Evolutionary conservation across 176 grass and related monocot species (phyloP).

Genomic region (Bonia amplexicaulis): DNA sequence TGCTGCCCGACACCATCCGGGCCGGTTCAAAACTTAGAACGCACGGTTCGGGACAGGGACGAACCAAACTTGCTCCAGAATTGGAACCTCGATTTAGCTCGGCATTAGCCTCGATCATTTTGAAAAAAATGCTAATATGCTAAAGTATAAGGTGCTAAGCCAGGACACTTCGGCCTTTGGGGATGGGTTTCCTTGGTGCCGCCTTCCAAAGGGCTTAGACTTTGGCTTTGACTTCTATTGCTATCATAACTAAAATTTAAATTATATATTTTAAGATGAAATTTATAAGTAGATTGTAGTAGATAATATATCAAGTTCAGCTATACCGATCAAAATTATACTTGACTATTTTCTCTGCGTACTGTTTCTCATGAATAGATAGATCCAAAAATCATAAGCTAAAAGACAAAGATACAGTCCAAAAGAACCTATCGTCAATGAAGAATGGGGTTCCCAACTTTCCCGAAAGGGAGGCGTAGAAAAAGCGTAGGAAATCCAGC

Average conservation of each 20-base stretch:
- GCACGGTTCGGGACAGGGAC: neutral
- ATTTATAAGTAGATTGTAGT: no score
- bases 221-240: no score
- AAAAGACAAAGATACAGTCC: fast-evolving
- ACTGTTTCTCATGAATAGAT: no score
- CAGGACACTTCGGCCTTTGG: neutral
- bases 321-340: no score
- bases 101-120: neutral
- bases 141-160: neutral
- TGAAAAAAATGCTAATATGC: neutral
- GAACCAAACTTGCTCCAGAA: neutral
- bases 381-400: no score
- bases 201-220: no score
- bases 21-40: neutral
- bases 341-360: no score
- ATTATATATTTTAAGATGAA: no score
- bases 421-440: neutral
- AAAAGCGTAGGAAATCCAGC: neutral
- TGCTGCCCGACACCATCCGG: neutral
- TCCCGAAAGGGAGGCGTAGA: neutral
- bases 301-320: no score
- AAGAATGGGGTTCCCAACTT: neutral
- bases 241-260: no score
- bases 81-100: neutral
- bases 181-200: neutral